These are phyloP conservation scores for Rhodotorula babjevae DNA, from an alignment of 768 basidiomycete genomes.

Conservation along the genomic window DNA sequence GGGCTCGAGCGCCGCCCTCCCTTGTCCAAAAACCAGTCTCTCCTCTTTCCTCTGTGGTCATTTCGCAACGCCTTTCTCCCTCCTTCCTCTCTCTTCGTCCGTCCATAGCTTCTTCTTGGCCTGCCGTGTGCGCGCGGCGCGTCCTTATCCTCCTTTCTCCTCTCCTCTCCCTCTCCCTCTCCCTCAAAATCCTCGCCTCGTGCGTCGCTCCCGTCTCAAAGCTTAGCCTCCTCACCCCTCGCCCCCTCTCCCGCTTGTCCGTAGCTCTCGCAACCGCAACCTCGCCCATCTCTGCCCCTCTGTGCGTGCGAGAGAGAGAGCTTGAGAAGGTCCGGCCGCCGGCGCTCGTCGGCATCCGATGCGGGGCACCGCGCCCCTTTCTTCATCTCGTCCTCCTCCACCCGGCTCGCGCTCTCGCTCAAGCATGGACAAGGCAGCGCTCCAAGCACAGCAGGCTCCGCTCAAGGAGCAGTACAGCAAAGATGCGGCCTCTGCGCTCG, in stretches of 20 bases:
- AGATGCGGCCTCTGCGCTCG: not conserved
- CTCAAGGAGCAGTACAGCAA: constrained; percentile 1
- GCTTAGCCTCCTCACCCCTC: not conserved
- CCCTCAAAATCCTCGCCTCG: not conserved
- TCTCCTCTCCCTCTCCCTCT: too few relatives aligned
- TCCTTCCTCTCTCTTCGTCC: not conserved
- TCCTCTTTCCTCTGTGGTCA: not conserved
- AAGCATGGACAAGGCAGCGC: constrained; percentile 8
- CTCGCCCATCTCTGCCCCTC: not conserved
- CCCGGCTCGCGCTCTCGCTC: not conserved
- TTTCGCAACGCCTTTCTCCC: not conserved
- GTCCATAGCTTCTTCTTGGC: not conserved
- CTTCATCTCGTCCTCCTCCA: not conserved
- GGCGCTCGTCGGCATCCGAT: too few relatives aligned
- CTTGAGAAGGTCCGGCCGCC: not conserved
- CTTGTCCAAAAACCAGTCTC: not conserved
- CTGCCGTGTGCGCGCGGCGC: not conserved
- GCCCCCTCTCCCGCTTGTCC: not conserved
- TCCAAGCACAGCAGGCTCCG: constrained; percentile 2
- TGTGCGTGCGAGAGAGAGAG: too few relatives aligned
- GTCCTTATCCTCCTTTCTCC: not conserved
- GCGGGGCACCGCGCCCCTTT: too few relatives aligned
- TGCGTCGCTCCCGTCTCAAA: not conserved
- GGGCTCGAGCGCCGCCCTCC: too few relatives aligned
- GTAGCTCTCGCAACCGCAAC: not conserved